Percentiles rank a stretch among this genome's conserved stretches.
Conservation (phyloP, 805 yeast species). For the Priceomyces medius region DNA sequence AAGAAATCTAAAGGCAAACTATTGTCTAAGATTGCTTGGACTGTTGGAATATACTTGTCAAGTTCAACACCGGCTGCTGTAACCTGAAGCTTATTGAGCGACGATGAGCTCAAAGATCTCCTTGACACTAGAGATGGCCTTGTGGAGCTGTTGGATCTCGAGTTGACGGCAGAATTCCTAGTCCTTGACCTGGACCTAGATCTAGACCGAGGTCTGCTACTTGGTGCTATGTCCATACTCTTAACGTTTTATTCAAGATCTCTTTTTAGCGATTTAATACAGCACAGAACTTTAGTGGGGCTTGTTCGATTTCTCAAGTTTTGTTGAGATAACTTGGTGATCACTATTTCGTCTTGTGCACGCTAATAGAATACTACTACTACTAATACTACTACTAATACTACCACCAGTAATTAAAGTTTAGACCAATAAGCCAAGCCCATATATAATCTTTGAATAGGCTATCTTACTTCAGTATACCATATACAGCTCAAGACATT, state of each 20-base stretch:
- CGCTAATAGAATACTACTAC: too few relatives aligned
- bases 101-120: slow-evolving; percentile 36
- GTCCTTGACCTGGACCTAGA: slow-evolving; percentile 39
- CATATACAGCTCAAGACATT: too few relatives aligned
- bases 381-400: too few relatives aligned
- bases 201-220: slow-evolving; percentile 19
- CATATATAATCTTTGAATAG: too few relatives aligned
- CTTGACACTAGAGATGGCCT: slow-evolving; percentile 33
- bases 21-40: slow-evolving; percentile 66
- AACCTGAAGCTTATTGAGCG: slow-evolving; percentile 26
- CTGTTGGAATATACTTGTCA: slow-evolving; percentile 45
- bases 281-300: too few relatives aligned
- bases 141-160: slow-evolving; percentile 33
- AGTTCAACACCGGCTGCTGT: slow-evolving; percentile 28
- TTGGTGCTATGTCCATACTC: slow-evolving; percentile 15
- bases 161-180: slow-evolving; percentile 31
- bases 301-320: too few relatives aligned
- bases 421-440: too few relatives aligned
- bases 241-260: too few relatives aligned
- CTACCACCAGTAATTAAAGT: too few relatives aligned
- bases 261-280: too few relatives aligned
- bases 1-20: slow-evolving; percentile 80
- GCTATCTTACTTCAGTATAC: too few relatives aligned
- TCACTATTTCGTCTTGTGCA: neutral
- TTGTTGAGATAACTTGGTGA: neutral